A percentile compares a stretch with the other conserved stretches of the same genome.
Conservation (phyloP, 345 rosid species). For the Salix brachista region DNA sequence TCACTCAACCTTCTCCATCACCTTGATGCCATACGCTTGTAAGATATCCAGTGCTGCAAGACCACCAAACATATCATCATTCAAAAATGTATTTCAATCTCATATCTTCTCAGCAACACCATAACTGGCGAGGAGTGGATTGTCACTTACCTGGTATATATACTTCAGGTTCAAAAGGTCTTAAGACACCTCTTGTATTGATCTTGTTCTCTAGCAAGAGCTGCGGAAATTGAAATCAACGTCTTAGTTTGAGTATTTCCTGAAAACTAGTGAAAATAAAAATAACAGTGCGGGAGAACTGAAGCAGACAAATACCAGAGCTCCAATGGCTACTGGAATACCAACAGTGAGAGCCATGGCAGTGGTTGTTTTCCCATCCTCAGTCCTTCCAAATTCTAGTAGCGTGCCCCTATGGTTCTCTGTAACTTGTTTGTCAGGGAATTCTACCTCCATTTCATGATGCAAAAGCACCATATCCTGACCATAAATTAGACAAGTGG, state of each 20-base stretch:
- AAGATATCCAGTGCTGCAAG: conserved; percentile 72
- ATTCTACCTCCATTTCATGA: conserved; percentile 81
- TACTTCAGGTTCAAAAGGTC: conserved; percentile 83
- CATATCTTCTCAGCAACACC: neutral
- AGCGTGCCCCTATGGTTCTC: conserved; percentile 70
- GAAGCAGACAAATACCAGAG: conserved; percentile 50
- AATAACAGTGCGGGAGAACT: neutral
- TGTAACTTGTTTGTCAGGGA: conserved; percentile 41
- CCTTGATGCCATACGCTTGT: conserved; percentile 65
- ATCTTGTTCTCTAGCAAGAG: conserved; percentile 71
- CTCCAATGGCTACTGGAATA: conserved; percentile 81
- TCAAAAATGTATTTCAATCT: neutral
- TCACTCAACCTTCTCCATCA: conserved; percentile 60
- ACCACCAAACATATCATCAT: conserved; percentile 8
- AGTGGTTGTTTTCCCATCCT: conserved; percentile 53
- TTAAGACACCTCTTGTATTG: conserved; percentile 68
- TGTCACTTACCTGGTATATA: conserved; percentile 62
- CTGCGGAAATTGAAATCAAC: conserved; percentile 37
- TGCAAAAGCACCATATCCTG: conserved; percentile 98
- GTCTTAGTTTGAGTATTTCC: conserved; percentile 6
- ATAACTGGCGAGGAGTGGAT: neutral
- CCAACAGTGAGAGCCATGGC: conserved; percentile 97
- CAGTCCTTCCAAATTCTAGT: conserved; percentile 64
- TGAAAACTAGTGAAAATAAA: neutral
- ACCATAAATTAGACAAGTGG: conserved; percentile 4